phyloP scores from a whole-genome alignment of 495 filamentous ascomycete species.

The Hypoxylon cercidicola region DNA sequence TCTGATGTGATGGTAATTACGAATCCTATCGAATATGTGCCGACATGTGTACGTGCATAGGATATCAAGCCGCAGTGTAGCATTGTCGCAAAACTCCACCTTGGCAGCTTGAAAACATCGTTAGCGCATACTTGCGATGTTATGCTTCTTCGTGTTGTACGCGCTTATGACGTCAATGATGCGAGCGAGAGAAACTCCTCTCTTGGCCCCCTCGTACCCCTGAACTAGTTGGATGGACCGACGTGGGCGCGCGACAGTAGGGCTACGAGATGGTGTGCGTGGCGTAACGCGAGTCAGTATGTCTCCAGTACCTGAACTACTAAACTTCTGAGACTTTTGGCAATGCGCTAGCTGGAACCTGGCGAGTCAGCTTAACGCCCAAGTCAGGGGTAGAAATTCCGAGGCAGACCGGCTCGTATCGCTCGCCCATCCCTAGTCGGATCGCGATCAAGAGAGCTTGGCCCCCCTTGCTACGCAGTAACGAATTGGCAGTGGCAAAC shows the following conservation, averaged over 20 bases:
- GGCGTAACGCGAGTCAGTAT: slow-evolving; percentile 8
- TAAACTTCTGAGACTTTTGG: slow-evolving; percentile 14
- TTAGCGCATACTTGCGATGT: slow-evolving; percentile 2
- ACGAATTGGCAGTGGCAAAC: too few relatives aligned
- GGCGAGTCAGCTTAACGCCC: background rate
- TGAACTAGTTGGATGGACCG: slow-evolving; percentile 1
- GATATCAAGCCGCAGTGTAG: too few relatives aligned
- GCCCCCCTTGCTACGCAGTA: background rate
- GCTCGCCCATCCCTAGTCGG: background rate
- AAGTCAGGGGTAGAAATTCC: slow-evolving; percentile 18
- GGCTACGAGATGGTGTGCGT: slow-evolving; percentile 14
- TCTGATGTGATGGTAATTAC: slow-evolving; percentile 8
- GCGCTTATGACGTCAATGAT: background rate
- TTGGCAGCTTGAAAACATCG: background rate
- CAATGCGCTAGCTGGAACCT: slow-evolving; percentile 11
- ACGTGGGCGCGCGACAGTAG: background rate
- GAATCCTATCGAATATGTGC: too few relatives aligned
- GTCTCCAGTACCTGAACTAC: too few relatives aligned
- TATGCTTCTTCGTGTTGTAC: background rate
- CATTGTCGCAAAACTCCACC: too few relatives aligned
- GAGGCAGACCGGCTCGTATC: slow-evolving; percentile 15
- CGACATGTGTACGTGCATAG: too few relatives aligned
- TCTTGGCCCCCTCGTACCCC: background rate
- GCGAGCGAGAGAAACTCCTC: background rate
- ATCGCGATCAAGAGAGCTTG: too few relatives aligned